A percentile compares a stretch with the other conserved stretches of the same genome.
These are phyloP conservation scores for Stygiomarasmius scandens DNA, from an alignment of 1,284 basidiomycete genomes.

Conservation along the genomic window DNA sequence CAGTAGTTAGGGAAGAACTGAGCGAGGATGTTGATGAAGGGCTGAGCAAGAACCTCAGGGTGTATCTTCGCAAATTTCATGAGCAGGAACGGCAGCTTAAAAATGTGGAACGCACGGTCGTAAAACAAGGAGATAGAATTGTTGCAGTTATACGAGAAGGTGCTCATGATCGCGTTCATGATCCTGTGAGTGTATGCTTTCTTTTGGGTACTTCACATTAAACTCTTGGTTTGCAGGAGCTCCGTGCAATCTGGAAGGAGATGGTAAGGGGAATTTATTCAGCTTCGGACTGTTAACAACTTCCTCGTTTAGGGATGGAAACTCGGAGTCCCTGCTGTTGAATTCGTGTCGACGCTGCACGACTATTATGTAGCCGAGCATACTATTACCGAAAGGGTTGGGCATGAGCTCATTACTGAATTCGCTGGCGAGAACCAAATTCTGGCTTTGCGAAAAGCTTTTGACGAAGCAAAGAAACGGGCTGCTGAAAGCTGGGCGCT, in stretches of 20 bases:
- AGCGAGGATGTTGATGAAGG: constrained; percentile 16
- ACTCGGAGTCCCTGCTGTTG: constrained; percentile 5
- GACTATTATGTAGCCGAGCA: constrained; percentile 9
- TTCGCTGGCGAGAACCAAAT: constrained; percentile 2
- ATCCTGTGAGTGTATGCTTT: constrained; percentile 14
- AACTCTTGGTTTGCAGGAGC: constrained; percentile 18
- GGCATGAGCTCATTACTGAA: not conserved
- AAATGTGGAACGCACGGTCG: constrained; percentile 10
- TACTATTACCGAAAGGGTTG: not conserved
- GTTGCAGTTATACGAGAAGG: constrained; percentile 19
- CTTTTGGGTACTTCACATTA: not conserved
- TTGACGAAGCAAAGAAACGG: constrained; percentile 9
- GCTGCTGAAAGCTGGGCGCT: constrained; percentile 15
- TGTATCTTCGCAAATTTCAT: constrained; percentile 21
- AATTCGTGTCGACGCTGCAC: constrained; percentile 11
- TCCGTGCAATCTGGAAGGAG: constrained; percentile 26
- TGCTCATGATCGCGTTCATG: constrained; percentile 20
- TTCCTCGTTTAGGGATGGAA: constrained; percentile 8
- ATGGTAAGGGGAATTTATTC: constrained; percentile 18
- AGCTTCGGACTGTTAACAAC: not conserved
- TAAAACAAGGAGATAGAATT: constrained; percentile 18
- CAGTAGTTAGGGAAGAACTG: constrained; percentile 15
- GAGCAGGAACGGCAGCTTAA: constrained; percentile 17
- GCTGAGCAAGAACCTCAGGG: constrained; percentile 18
- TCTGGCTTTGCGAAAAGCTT: constrained; percentile 1